These are phyloP conservation scores for Onygenales sp. DNA, from an alignment of 2,329 filamentous ascomycete genomes.

Conservation along the genomic window DNA sequence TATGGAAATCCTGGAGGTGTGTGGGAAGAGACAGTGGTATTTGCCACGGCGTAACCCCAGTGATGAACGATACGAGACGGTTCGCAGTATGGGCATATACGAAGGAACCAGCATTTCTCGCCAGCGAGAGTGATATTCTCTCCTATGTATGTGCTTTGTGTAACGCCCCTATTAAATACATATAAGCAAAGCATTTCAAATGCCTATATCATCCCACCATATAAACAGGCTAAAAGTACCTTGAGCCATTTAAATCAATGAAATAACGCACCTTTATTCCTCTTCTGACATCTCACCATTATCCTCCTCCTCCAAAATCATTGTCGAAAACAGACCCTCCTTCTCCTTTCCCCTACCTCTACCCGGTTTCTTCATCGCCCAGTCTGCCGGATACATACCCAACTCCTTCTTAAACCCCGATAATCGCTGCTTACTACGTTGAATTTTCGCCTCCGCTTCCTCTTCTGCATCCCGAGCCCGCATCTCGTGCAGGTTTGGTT, in stretches of 20 bases:
- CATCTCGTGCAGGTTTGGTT: background rate
- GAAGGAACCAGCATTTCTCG: no score
- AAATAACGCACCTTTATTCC: background rate
- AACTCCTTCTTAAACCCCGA: background rate
- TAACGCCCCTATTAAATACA: no score
- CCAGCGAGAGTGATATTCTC: no score
- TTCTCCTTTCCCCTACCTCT: background rate
- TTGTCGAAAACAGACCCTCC: background rate
- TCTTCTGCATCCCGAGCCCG: background rate
- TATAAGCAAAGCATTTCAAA: no score
- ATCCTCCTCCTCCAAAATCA: slow-evolving; percentile 2
- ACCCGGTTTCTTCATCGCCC: background rate
- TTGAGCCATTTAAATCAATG: background rate
- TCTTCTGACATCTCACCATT: background rate
- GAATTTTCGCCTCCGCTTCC: background rate
- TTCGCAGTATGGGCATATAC: no score
- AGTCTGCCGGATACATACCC: background rate
- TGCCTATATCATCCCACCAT: no score
- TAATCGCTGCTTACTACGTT: background rate
- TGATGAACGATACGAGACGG: no score
- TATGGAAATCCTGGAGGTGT: no score
- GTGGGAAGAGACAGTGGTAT: no score
- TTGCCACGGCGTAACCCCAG: no score
- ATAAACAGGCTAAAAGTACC: background rate
- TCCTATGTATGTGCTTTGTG: no score